A percentile compares a stretch with the other conserved stretches of the same genome.
These are phyloP conservation scores for Penicillium manginii DNA, from an alignment of 495 filamentous ascomycete genomes.

Conservation along the genomic window DNA sequence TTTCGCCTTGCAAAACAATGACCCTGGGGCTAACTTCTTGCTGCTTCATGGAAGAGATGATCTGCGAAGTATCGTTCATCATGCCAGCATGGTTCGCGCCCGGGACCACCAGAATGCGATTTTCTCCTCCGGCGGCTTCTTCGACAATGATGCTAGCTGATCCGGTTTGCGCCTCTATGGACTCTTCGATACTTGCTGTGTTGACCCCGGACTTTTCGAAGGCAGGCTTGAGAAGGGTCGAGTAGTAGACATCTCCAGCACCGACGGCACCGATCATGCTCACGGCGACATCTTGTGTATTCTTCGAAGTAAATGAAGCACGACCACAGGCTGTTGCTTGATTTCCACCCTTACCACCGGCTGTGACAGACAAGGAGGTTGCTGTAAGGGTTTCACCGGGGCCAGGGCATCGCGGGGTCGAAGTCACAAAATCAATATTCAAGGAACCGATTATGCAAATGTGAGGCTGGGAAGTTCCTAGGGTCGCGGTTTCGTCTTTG, in stretches of 20 bases:
- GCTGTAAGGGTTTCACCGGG: constrained; percentile 34
- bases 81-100: constrained; percentile 66
- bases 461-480: constrained; percentile 11
- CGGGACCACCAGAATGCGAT: constrained; percentile 74
- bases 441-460: constrained; percentile 32
- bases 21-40: constrained; percentile 47
- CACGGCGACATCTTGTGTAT: constrained; percentile 26
- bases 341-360: constrained; percentile 35
- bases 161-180: constrained; percentile 20
- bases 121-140: constrained; percentile 56
- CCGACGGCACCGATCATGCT: constrained; percentile 34
- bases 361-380: constrained; percentile 28
- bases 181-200: constrained; percentile 24
- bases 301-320: constrained; percentile 22
- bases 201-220: constrained; percentile 26
- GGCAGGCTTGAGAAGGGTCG: constrained; percentile 22
- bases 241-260: constrained; percentile 27
- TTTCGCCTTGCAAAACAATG: constrained; percentile 79
- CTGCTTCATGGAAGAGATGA: constrained; percentile 9
- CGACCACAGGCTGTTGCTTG: constrained; percentile 33
- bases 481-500: constrained; percentile 4
- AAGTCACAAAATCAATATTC: constrained; percentile 35
- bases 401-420: constrained; percentile 27
- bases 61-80: constrained; percentile 18
- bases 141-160: constrained; percentile 35